phyloP scores from a whole-genome alignment of 2,329 filamentous ascomycete genomes.

The Sarocladium strictum region DNA sequence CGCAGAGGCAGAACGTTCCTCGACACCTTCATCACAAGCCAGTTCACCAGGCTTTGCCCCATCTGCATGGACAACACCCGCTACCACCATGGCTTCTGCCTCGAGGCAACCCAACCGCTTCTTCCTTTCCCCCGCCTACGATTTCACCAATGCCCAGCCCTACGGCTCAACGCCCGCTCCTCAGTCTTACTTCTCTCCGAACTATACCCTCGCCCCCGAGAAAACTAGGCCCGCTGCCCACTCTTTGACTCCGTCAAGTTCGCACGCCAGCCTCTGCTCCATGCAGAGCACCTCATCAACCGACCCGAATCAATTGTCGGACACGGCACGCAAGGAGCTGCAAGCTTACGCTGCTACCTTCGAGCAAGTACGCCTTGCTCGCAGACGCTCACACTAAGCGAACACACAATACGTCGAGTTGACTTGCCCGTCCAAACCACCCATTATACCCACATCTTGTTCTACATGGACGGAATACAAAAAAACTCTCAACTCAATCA shows the following conservation, averaged over 20 bases:
- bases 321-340: slow-evolving; percentile 72
- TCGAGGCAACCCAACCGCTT: slow-evolving; percentile 35
- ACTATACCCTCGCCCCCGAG: slow-evolving; percentile 23
- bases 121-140: slow-evolving; percentile 68
- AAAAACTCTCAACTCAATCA: slow-evolving; percentile 7
- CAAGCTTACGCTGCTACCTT: slow-evolving; percentile 84
- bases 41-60: slow-evolving; percentile 50
- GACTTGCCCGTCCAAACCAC: background rate
- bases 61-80: slow-evolving; percentile 33
- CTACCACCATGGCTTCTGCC: slow-evolving; percentile 12
- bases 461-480: slow-evolving; percentile 10
- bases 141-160: slow-evolving; percentile 62
- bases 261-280: slow-evolving; percentile 78
- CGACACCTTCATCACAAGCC: slow-evolving; percentile 49
- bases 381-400: slow-evolving; percentile 50
- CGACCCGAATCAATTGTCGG: slow-evolving; percentile 57
- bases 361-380: slow-evolving; percentile 66
- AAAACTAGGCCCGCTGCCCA: slow-evolving; percentile 23
- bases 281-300: slow-evolving; percentile 59
- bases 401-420: slow-evolving; percentile 3
- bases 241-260: slow-evolving; percentile 64
- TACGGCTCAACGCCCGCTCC: slow-evolving; percentile 45
- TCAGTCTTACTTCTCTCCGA: slow-evolving; percentile 21
- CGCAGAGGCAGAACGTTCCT: slow-evolving; percentile 75
- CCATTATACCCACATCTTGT: slow-evolving; percentile 13